Base-by-base conservation (phyloP, 2,329 filamentous ascomycete genomes). In the Aspergillus ochraceus region DNA sequence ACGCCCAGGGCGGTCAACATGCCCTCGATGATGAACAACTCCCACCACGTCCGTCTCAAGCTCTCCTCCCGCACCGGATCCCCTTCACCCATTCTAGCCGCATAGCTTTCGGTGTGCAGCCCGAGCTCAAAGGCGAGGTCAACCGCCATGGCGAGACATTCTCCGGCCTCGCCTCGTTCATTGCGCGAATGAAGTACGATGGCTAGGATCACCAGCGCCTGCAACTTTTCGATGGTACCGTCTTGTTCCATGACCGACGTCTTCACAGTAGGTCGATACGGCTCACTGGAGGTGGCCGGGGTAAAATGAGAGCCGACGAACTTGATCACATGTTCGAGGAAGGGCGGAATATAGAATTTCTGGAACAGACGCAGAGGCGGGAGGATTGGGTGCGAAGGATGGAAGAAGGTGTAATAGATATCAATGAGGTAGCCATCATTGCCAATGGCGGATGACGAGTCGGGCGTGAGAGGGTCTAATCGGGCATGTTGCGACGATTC, bases 41-140 rank as follows among this genome's bases (percentile, higher is more conserved):
- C 92, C 93, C 93, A 97, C 92, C 92, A 97, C 1, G 92, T 97
- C 60, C 93, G 84, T 19, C 92, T 85, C 85, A 91, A 89, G 72
- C 89, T 91, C 75, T 97, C 93, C 71, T 94, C 90, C 3, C 93
- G 72, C 1, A 92, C 80, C 0, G 86, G 81, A 60, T 89, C 85
- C 5, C 86, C 86, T 29, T 83, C 80, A 17, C 89, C 88, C 66
- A 91, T 81, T 5, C 82, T 75, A 0, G 81, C 76, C 0, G 91
- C 88, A 72, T 87, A 96, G 0, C 84, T 81, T 52, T 85, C 81
- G 10, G 85, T 86, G 70, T 96, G 88, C 75, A 97, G 84, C 0
- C 90, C 89, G 24, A 97, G 83, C 58, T 92, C 86, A 10, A 96
- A 77, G 1, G 92, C 90, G 51, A 94, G 75, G 11, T 86, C 82